These are phyloP conservation scores for Ziziphus jujuba DNA, from an alignment of 306 rosid genomes.

Conservation along the genomic window DNA sequence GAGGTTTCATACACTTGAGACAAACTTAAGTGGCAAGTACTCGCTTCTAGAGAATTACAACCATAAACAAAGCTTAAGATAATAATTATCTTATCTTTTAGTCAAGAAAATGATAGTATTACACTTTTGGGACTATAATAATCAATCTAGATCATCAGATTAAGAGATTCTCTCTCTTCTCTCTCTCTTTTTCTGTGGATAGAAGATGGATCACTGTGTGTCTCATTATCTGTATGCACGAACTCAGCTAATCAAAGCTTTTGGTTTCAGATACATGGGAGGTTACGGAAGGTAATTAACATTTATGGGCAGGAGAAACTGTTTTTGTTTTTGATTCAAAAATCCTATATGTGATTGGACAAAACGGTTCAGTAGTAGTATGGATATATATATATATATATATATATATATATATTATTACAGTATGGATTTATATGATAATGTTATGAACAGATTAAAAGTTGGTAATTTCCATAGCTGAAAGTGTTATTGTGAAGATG, in stretches of 20 bases:
- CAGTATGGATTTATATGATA: too few relatives aligned
- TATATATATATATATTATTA: too few relatives aligned
- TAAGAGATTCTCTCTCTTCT: conserved; percentile 10
- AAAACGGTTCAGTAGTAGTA: too few relatives aligned
- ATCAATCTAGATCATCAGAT: not conserved
- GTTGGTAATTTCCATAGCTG: too few relatives aligned
- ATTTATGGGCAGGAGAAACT: too few relatives aligned
- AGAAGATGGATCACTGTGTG: conserved; percentile 8
- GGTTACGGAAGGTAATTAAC: too few relatives aligned
- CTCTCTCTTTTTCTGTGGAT: conserved; percentile 1
- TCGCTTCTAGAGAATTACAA: conserved; percentile 25
- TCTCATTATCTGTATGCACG: conserved; percentile 20
- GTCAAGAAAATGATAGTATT: conserved; percentile 23
- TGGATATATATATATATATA: too few relatives aligned
- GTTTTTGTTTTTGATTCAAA: too few relatives aligned
- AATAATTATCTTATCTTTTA: conserved; percentile 19
- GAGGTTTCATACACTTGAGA: conserved; percentile 2
- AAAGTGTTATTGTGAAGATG: not conserved
- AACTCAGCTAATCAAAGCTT: not conserved
- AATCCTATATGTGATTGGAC: too few relatives aligned
- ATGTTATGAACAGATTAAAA: too few relatives aligned
- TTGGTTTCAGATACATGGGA: too few relatives aligned
- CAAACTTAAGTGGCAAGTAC: conserved; percentile 28
- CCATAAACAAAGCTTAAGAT: conserved; percentile 29
- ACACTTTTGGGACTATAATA: conserved; percentile 9